phyloP scores from a whole-genome alignment of 108 stramenopile genomes.

The Cyclostephanos tholiformis region DNA sequence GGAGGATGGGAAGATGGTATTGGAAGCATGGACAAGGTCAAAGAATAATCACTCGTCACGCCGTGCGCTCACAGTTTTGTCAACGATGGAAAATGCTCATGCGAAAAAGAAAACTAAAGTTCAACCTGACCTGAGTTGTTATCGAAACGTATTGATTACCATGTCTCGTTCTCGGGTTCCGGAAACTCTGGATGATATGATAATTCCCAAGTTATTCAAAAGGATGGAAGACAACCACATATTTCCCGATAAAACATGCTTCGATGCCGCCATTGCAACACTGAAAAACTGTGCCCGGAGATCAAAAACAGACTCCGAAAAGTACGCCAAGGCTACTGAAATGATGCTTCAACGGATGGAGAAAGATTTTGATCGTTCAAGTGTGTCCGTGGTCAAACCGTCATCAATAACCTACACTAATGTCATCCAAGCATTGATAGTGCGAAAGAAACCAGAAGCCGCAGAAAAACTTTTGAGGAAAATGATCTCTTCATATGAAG shows the following conservation, averaged over 20 bases:
- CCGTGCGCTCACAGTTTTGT: constrained; percentile 59
- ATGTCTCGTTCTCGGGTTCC: constrained; percentile 44
- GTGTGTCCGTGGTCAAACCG: constrained; percentile 48
- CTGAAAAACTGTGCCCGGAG: constrained; percentile 59
- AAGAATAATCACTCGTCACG: constrained; percentile 68
- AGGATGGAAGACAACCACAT: constrained; percentile 69
- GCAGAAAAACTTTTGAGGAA: constrained; percentile 41
- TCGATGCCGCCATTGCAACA: constrained; percentile 69
- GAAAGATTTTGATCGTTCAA: constrained; percentile 62
- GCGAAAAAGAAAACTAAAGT: constrained; percentile 46
- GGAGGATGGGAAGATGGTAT: constrained; percentile 76
- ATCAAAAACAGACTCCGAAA: constrained; percentile 34
- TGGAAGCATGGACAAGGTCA: constrained; percentile 73
- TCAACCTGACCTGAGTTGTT: constrained; percentile 65
- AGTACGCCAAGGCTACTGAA: constrained; percentile 53
- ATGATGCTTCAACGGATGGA: constrained; percentile 68
- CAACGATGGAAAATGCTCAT: constrained; percentile 59
- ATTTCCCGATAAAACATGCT: constrained; percentile 70
- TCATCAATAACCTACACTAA: constrained; percentile 66
- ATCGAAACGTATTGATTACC: constrained; percentile 55
- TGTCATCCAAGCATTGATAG: constrained; percentile 70
- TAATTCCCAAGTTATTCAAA: constrained; percentile 55
- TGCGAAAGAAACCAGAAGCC: constrained; percentile 36
- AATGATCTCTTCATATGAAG: constrained; percentile 34
- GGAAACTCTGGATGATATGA: constrained; percentile 34